These are phyloP conservation scores for Suillus weaverae DNA, from an alignment of 768 basidiomycete genomes.

Conservation along the genomic window DNA sequence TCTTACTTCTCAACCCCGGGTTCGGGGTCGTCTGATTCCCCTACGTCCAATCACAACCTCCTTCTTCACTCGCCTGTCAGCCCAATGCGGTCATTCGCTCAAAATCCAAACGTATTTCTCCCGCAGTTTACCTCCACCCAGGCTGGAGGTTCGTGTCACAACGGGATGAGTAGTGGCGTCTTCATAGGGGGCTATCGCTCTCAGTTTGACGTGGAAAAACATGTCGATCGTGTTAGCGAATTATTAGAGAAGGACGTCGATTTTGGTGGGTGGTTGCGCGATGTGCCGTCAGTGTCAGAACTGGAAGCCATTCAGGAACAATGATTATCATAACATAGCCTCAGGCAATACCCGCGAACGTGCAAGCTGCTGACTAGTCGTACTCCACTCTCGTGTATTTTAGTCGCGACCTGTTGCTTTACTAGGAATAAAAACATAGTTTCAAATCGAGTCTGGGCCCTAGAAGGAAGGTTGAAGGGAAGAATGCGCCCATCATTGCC, in stretches of 20 bases:
- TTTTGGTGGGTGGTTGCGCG: slow-evolving; percentile 52
- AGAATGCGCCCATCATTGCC: slow-evolving; percentile 15
- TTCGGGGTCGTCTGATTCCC: slow-evolving; percentile 32
- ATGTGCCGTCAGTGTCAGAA: slow-evolving; percentile 35
- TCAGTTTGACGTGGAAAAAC: slow-evolving; percentile 58
- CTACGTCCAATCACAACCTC: slow-evolving; percentile 22
- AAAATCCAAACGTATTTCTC: slow-evolving; percentile 35
- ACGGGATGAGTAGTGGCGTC: slow-evolving; percentile 25
- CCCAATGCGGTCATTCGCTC: slow-evolving; percentile 36
- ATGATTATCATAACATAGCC: slow-evolving; percentile 10
- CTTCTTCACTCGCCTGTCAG: slow-evolving; percentile 36
- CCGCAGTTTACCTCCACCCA: slow-evolving; percentile 41
- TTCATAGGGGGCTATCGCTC: slow-evolving; percentile 52
- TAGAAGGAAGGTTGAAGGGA: slow-evolving; percentile 29
- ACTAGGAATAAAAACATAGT: slow-evolving; percentile 10
- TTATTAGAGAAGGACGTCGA: slow-evolving; percentile 60
- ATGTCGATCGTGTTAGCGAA: slow-evolving; percentile 52
- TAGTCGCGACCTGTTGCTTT: slow-evolving; percentile 17
- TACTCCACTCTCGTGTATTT: slow-evolving; percentile 10
- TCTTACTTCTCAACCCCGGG: slow-evolving; percentile 40
- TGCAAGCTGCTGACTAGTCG: slow-evolving; percentile 15
- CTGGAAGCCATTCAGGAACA: slow-evolving; percentile 18
- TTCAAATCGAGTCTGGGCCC: slow-evolving; percentile 8
- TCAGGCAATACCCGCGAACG: slow-evolving; percentile 5
- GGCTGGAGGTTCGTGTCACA: slow-evolving; percentile 17